Conservation (phyloP, 495 filamentous ascomycete species). For the Glutinoglossum americanum region DNA sequence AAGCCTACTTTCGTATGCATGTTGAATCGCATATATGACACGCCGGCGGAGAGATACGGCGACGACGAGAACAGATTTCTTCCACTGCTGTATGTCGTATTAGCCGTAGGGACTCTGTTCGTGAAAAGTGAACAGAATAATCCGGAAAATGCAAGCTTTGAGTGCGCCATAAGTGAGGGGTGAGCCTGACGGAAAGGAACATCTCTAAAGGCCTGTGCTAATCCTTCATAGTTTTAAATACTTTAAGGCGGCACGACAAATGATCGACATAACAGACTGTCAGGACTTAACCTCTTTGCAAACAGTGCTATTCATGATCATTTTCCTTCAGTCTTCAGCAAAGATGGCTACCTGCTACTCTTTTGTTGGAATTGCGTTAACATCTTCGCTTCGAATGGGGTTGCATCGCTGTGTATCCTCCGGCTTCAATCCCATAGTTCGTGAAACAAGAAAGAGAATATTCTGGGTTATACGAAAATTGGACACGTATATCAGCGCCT, state of each 20-base stretch:
- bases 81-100: slow-evolving; percentile 59
- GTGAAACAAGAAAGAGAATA: slow-evolving; percentile 7
- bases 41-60: slow-evolving; percentile 38
- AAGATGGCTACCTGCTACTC: slow-evolving; percentile 10
- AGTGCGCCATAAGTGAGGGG: slow-evolving; percentile 6
- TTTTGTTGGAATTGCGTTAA: slow-evolving; percentile 8
- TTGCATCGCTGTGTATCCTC: slow-evolving; percentile 7
- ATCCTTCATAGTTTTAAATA: slow-evolving; percentile 6
- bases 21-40: slow-evolving; percentile 63
- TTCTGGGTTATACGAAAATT: slow-evolving; percentile 10
- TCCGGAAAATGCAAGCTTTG: slow-evolving; percentile 4
- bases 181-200: not conserved
- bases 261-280: slow-evolving; percentile 10
- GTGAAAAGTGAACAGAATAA: slow-evolving; percentile 18
- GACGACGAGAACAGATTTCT: slow-evolving; percentile 63
- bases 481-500: slow-evolving; percentile 9
- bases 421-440: slow-evolving; percentile 9
- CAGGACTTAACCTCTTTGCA: slow-evolving; percentile 8
- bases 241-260: slow-evolving; percentile 6
- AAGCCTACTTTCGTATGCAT: slow-evolving; percentile 61
- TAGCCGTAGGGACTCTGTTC: slow-evolving; percentile 80
- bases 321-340: slow-evolving; percentile 10
- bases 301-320: slow-evolving; percentile 10
- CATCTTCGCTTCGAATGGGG: slow-evolving; percentile 10
- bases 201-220: slow-evolving; percentile 7